Base-by-base conservation (phyloP, 352 stramenopile species). In the Globisporangium carolinianum region DNA sequence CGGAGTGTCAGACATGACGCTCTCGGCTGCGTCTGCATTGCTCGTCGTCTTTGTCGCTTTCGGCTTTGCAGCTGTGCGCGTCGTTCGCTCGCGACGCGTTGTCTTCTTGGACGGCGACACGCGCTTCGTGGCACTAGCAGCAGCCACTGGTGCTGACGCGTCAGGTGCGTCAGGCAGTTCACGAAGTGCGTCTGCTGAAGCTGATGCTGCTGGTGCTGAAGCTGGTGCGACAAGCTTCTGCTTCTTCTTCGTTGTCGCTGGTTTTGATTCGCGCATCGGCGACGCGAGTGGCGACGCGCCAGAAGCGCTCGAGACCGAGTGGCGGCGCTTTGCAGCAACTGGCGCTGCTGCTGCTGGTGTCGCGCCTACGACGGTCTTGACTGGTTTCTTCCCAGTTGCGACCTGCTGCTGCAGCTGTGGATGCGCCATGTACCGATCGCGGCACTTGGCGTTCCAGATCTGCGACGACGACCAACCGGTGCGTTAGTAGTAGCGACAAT, bases 381-480 rank as follows among this genome's bases (percentile, higher is more conserved):
- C 39, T 43, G 39, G 7, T 43, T 43, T 14, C 11, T 43, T 43
- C 11, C 7, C 39, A 14, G 39, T 12, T 43, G 39, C 39, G 39
- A 43, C 39, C 7, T 43, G 11, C 39, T 12, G 39, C 39, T 43
- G 48, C 32, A 18, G 8, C 24, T 39, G 15, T 17, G n/a, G 17
- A 3, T 62, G 54, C 14, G 43, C 38, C 15, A 17, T 12, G n/a
- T 57, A 53, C 10, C 48, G 42, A 4, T 24, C 51, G 17, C 43
- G 60, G 10, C 48, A 58, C 45, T 58, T 62, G 41, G 17, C 49
- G 37, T 66, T 55, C 60, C 60, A 66, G 9, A 47, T 17, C 60
- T 66, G 36, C 15, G 48, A 18, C 24, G 55, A 47, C 17, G 10
- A 41, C 6, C 5, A 32, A n/a, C 17, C 6, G 15, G 54, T 38